These are phyloP conservation scores for Leishmania amazonensis DNA, from an alignment of 208 protist species.

Conservation along the genomic window DNA sequence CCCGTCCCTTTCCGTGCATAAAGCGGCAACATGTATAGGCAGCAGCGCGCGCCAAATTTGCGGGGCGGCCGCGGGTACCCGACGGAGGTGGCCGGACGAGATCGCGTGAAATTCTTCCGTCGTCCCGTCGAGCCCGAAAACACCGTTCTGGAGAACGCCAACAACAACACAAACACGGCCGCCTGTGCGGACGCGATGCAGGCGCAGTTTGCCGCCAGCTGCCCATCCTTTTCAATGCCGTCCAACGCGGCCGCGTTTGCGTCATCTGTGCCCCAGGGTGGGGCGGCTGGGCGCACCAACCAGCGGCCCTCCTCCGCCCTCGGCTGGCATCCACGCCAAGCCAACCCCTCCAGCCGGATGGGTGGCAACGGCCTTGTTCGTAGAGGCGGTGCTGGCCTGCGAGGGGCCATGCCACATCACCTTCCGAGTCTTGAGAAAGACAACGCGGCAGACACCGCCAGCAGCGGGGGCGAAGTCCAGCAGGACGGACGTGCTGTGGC, in stretches of 20 bases:
- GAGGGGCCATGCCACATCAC: slow-evolving; percentile 33
- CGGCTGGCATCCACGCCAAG: slow-evolving; percentile 1
- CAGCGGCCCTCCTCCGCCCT: slow-evolving; percentile 9
- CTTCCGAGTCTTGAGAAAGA: slow-evolving; percentile 31
- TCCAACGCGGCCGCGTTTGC: slow-evolving; percentile 14
- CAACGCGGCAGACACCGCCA: not conserved
- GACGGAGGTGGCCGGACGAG: slow-evolving; percentile 83
- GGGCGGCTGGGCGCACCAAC: not conserved
- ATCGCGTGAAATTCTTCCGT: slow-evolving; percentile 89
- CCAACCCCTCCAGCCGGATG: not conserved
- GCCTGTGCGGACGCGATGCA: slow-evolving; percentile 4
- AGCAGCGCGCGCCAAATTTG: slow-evolving; percentile 32
- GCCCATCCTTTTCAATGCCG: slow-evolving; percentile 19
- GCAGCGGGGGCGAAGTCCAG: not conserved
- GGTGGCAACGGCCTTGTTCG: not conserved
- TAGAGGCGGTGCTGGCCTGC: slow-evolving; percentile 1
- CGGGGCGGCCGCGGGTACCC: slow-evolving; percentile 56
- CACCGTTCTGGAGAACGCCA: slow-evolving; percentile 20
- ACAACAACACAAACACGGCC: slow-evolving; percentile 6
- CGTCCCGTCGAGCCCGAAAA: slow-evolving; percentile 68
- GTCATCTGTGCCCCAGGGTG: slow-evolving; percentile 3
- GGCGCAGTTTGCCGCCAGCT: slow-evolving; percentile 35
- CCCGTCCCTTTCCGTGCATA: not conserved
- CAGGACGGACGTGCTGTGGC: slow-evolving; percentile 14
- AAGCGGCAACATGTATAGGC: slow-evolving; percentile 25